Conservation (phyloP, 1,139 yeast genomes). For the Scheffersomyces parashehatae region DNA sequence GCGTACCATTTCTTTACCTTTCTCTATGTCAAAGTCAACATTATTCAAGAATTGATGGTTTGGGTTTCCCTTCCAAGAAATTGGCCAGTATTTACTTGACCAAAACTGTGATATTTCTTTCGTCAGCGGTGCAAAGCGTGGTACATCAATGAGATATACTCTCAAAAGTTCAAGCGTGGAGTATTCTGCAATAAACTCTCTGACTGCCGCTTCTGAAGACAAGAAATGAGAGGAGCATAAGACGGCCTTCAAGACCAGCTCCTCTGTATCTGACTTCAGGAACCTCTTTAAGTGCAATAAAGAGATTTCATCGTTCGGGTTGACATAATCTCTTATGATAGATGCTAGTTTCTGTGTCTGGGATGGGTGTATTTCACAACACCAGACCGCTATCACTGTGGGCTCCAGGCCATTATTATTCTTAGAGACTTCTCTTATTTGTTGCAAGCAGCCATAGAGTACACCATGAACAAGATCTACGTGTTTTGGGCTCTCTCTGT, state of each 20-base stretch:
- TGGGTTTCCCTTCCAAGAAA: slow-evolving; percentile 93
- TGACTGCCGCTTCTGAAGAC: slow-evolving; percentile 14
- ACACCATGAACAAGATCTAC: slow-evolving; percentile 51
- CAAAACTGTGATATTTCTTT: slow-evolving; percentile 64
- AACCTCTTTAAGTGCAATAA: slow-evolving; percentile 38
- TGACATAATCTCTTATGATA: slow-evolving; percentile 26
- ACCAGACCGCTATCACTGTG: slow-evolving; percentile 56
- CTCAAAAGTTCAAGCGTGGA: slow-evolving; percentile 9
- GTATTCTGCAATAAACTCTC: slow-evolving; percentile 13
- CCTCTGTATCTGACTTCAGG: slow-evolving; percentile 16
- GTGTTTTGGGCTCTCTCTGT: slow-evolving; percentile 10
- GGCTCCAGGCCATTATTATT: slow-evolving; percentile 31
- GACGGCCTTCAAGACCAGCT: slow-evolving; percentile 21
- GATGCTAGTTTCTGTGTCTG: slow-evolving; percentile 28
- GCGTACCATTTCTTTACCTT: slow-evolving; percentile 41
- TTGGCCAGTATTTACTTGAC: slow-evolving; percentile 78
- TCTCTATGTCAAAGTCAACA: slow-evolving; percentile 46
- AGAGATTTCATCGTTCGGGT: slow-evolving; percentile 26
- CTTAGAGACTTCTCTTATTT: slow-evolving; percentile 31
- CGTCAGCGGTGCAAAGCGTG: slow-evolving; percentile 57
- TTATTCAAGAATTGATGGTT: slow-evolving; percentile 68
- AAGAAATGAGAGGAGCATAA: slow-evolving; percentile 28
- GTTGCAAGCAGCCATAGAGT: slow-evolving; percentile 49
- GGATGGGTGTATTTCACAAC: slow-evolving; percentile 36
- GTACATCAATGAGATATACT: slow-evolving; percentile 30